These are phyloP conservation scores for Phytophthora brassicae DNA, from an alignment of 352 stramenopile genomes.

Conservation along the genomic window DNA sequence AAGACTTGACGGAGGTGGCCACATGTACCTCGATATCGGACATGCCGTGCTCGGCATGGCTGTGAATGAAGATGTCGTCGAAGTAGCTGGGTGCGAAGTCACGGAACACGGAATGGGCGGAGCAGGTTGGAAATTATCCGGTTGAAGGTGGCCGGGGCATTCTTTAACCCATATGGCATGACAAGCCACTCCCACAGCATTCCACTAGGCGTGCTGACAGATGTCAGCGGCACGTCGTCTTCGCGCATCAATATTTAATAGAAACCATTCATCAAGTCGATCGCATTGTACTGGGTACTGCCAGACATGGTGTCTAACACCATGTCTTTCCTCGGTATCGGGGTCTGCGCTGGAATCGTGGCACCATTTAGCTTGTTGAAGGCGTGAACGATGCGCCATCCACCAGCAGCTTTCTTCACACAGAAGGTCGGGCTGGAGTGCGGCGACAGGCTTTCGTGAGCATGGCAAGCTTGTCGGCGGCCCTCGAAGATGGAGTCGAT, in stretches of 20 bases:
- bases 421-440: slow-evolving; percentile 31
- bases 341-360: slow-evolving; percentile 32
- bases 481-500: slow-evolving; percentile 28
- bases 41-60: slow-evolving; percentile 1
- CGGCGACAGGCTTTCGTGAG: slow-evolving; percentile 20
- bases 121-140: slow-evolving; percentile 2
- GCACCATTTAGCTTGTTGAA: slow-evolving; percentile 40
- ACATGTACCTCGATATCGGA: slow-evolving; percentile 22
- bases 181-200: slow-evolving; percentile 34
- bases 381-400: slow-evolving; percentile 36
- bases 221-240: slow-evolving; percentile 13
- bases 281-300: slow-evolving; percentile 29
- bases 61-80: slow-evolving; percentile 36
- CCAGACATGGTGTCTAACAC: slow-evolving; percentile 27
- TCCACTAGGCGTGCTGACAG: slow-evolving; percentile 23
- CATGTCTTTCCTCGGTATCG: slow-evolving; percentile 32
- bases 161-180: slow-evolving; percentile 22
- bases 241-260: slow-evolving; percentile 33
- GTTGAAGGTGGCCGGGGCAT: background rate
- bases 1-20: slow-evolving; percentile 24
- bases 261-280: slow-evolving; percentile 35
- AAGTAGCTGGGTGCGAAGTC: slow-evolving; percentile 26
- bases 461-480: slow-evolving; percentile 2
- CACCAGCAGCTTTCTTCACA: slow-evolving; percentile 24
- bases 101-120: background rate